Evolutionary conservation across 2,329 filamentous ascomycete species (phyloP), one percentile per base, ranked within the genome.

Genomic region (Phialocephala subalpina): DNA sequence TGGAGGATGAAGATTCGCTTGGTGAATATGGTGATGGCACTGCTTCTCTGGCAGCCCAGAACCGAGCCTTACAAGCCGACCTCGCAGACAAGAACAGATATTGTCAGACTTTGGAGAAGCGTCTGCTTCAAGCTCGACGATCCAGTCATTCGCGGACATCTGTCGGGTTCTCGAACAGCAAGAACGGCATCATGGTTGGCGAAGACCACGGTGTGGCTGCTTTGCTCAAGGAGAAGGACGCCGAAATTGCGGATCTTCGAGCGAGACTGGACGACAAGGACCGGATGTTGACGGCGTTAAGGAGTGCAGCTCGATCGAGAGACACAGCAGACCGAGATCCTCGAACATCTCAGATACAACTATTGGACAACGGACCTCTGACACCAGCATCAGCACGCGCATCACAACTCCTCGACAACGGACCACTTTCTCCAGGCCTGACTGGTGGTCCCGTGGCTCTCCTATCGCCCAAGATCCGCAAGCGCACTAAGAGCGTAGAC

Each of bases 31-130:
- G 92, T 20, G 94, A 97, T 73, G 95, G 94, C 0, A 91, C 87
- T 29, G 96, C 96, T 8, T 93, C 92, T 27, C 80, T 97, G 58
- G 82, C 90, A 52, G 87, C 92, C n/a, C 96, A 97, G 76, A 94
- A 97, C 72, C 88, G 90, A 58, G 92, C 97, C n/a, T 81, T 99
- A 57, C 96, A 97, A 78, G 89, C 94, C n/a, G 96, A 99, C 77
- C 86, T 99, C 56, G 88, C 87, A n/a, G 96, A 99, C 80, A 97
- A 97, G 82, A 98, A 96, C 73, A 91, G 96, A 36, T 99, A 99
- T 78, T 98, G 98, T 72, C 87, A 92, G 33, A 98, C 96, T 0
- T 81, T 99, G 14, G 96, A 99, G 81, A 97, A 97, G 79, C 88
- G 96, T 29, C 83, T 99, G 1, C 83, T 98, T 38, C 96, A 99